These are phyloP conservation scores for Sistotremastrum niveocremeum DNA, from an alignment of 768 basidiomycete genomes.

Conservation along the genomic window DNA sequence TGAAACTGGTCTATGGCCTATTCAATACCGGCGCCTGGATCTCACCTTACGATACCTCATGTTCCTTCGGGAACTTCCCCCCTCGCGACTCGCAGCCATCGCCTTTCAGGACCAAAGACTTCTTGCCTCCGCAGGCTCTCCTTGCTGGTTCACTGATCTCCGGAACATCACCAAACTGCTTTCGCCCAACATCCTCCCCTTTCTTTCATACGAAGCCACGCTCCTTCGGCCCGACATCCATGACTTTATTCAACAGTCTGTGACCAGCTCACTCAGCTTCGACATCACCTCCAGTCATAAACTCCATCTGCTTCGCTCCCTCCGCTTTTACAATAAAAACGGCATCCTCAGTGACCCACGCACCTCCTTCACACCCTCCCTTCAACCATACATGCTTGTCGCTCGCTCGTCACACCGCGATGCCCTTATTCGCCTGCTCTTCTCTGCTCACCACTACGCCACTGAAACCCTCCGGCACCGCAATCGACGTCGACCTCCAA, in stretches of 20 bases:
- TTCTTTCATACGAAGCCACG: too few species aligned
- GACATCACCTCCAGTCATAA: background rate
- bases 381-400: slow-evolving; percentile 10
- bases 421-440: slow-evolving; percentile 6
- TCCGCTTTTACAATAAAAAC: background rate
- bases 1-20: slow-evolving; percentile 15
- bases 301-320: slow-evolving; percentile 1
- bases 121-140: too few species aligned
- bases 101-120: too few species aligned
- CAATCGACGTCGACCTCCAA: background rate
- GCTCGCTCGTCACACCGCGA: slow-evolving; percentile 1
- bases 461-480: slow-evolving; percentile 9
- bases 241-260: too few species aligned
- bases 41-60: slow-evolving; percentile 11
- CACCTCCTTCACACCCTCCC: too few species aligned
- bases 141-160: too few species aligned
- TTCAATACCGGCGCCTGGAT: slow-evolving; percentile 9
- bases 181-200: too few species aligned
- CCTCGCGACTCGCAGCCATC: background rate
- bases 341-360: background rate
- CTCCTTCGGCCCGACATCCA: too few species aligned
- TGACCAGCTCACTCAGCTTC: background rate
- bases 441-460: slow-evolving; percentile 8
- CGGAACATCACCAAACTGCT: too few species aligned
- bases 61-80: slow-evolving; percentile 7